Evolutionary conservation across 2,329 filamentous ascomycete species (phyloP).

Genomic region (Rachicladosporium sp.): DNA sequence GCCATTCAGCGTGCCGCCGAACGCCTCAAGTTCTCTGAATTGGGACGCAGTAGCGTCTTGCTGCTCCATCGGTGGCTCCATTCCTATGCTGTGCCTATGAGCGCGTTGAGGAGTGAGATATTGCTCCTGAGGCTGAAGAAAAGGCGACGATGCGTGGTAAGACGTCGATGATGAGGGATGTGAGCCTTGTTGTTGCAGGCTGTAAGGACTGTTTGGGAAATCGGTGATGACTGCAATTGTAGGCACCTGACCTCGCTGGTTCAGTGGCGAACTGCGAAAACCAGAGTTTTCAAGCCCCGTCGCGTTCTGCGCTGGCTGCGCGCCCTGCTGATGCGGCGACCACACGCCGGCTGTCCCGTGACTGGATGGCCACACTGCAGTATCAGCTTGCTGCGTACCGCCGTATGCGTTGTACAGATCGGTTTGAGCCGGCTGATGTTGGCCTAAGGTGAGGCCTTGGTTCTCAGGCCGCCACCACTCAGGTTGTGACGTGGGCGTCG

Average conservation of each 20-base stretch:
- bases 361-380: background rate
- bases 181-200: constrained; percentile 15
- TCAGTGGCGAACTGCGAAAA: constrained; percentile 9
- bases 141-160: constrained; percentile 2
- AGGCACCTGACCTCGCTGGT: constrained; percentile 8
- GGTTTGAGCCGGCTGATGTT: background rate
- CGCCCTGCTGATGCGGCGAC: background rate
- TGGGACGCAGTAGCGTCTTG: too few species aligned
- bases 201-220: constrained; percentile 5
- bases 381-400: background rate
- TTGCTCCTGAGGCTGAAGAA: too few species aligned
- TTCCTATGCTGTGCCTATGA: too few species aligned
- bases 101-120: too few species aligned
- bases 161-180: constrained; percentile 5
- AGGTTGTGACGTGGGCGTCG: background rate
- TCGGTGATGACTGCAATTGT: constrained; percentile 14
- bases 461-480: too few species aligned
- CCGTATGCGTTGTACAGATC: constrained; percentile 4
- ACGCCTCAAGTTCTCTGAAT: too few species aligned
- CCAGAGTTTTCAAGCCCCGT: too few species aligned
- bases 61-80: too few species aligned
- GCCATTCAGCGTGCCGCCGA: too few species aligned
- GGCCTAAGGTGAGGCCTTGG: too few species aligned
- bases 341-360: background rate
- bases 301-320: constrained; percentile 2